A percentile compares a stretch with the other conserved stretches of the same genome.
phyloP scores from a whole-genome alignment of 805 yeast genomes.

The Candida easanensis region DNA sequence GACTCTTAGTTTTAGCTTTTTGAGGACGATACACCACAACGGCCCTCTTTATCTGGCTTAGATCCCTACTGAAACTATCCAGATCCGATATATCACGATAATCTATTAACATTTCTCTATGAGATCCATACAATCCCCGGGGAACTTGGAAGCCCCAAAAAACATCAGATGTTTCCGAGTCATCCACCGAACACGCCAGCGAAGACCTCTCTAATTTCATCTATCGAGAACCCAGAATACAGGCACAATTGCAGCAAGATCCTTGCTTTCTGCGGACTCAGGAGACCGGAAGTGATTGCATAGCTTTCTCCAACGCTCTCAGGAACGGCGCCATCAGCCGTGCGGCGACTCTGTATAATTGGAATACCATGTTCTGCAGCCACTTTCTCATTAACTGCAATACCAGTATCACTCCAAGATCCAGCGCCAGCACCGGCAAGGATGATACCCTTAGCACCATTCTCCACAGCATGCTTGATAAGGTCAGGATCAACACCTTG shows the following conservation, averaged over 20 bases:
- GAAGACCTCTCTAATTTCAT: conserved; percentile 29
- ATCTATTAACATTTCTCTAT: too few species aligned
- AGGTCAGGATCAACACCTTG: conserved; percentile 51
- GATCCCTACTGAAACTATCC: too few species aligned
- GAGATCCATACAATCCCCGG: too few species aligned
- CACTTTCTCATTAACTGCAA: conserved; percentile 39
- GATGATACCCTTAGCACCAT: conserved; percentile 49
- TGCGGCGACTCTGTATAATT: conserved; percentile 56
- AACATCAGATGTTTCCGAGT: too few species aligned
- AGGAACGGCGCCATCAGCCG: conserved; percentile 68
- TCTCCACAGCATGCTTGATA: conserved; percentile 40
- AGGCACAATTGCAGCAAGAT: conserved; percentile 55
- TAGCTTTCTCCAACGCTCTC: conserved; percentile 39
- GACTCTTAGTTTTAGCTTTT: too few species aligned
- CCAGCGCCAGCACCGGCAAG: conserved; percentile 73
- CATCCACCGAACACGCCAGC: conserved; percentile 3
- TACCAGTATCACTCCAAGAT: conserved; percentile 41
- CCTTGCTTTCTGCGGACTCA: conserved; percentile 63
- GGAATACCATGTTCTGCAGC: conserved; percentile 41
- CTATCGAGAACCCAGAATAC: conserved; percentile 30
- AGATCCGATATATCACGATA: too few species aligned
- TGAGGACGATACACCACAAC: too few species aligned
- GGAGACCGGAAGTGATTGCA: conserved; percentile 54
- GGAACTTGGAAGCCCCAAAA: too few species aligned
- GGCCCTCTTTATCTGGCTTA: too few species aligned